phyloP scores from a whole-genome alignment of 148 eudicot genomes.

The Selenicereus undatus region DNA sequence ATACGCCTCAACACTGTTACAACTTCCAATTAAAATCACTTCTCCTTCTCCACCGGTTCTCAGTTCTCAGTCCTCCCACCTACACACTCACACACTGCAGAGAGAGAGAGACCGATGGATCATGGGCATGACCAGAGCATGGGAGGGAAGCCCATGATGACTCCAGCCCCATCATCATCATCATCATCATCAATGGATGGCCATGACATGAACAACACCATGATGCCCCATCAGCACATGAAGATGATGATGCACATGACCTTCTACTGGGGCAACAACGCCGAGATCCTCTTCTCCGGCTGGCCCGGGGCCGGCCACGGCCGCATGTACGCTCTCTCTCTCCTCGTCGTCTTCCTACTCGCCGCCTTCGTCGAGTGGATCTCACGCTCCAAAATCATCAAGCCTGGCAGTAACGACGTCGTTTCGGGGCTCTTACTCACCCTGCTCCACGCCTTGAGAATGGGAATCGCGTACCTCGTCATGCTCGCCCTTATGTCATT shows the following conservation, averaged over 20 bases:
- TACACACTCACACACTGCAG: too few relatives aligned
- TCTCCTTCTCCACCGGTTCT: neutral
- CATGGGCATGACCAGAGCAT: constrained; percentile 12
- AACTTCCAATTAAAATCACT: neutral
- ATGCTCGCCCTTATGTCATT: constrained; percentile 59
- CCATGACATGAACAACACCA: constrained; percentile 8
- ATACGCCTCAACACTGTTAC: too few relatives aligned
- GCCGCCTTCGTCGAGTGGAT: constrained; percentile 36
- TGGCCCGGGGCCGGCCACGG: constrained; percentile 57
- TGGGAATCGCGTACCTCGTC: constrained; percentile 36
- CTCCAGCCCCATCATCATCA: constrained; percentile 7
- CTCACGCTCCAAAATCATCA: constrained; percentile 23
- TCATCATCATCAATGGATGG: neutral
- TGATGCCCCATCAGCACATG: neutral
- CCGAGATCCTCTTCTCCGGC: constrained; percentile 50
- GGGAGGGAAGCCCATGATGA: constrained; percentile 21
- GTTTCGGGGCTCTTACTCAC: constrained; percentile 23
- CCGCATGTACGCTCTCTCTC: constrained; percentile 39
- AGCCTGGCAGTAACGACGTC: neutral
- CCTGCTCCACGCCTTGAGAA: constrained; percentile 26
- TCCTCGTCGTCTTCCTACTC: constrained; percentile 37
- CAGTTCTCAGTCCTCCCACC: neutral
- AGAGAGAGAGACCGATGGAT: neutral
- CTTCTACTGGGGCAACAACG: constrained; percentile 68
- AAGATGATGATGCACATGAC: constrained; percentile 75